Conservation (phyloP, 1,284 basidiomycete species). For the Microbotryomycetes sp. region DNA sequence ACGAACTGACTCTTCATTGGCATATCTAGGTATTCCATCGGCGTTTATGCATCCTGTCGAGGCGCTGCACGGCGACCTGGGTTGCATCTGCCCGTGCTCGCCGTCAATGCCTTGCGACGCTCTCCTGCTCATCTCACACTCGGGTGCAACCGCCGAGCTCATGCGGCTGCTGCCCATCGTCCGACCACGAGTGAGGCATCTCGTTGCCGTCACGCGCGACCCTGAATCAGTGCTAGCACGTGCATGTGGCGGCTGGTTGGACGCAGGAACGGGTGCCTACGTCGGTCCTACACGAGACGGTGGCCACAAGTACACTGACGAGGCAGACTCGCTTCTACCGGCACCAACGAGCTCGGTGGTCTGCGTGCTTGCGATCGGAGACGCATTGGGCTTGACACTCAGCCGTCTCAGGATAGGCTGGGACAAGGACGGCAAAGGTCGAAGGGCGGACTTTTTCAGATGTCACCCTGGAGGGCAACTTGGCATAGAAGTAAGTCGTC, state of each 20-base stretch:
- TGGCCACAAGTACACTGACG: constrained; percentile 27
- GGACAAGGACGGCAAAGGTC: constrained; percentile 29
- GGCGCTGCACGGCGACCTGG: constrained; percentile 44
- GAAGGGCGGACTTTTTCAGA: constrained; percentile 35
- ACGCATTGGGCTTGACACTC: constrained; percentile 39
- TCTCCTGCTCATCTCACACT: constrained; percentile 41
- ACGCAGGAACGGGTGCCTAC: constrained; percentile 35
- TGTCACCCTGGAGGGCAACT: constrained; percentile 43
- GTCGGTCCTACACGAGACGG: constrained; percentile 15
- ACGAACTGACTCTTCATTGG: neutral
- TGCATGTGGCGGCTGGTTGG: constrained; percentile 39
- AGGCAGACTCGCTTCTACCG: constrained; percentile 36
- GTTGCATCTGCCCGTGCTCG: constrained; percentile 37
- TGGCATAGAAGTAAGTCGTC: constrained; percentile 28
- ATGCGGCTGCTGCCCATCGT: constrained; percentile 39
- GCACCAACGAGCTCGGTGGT: constrained; percentile 42
- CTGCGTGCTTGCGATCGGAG: constrained; percentile 42
- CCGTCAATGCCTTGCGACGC: constrained; percentile 34
- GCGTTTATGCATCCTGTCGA: constrained; percentile 42
- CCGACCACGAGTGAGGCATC: constrained; percentile 35
- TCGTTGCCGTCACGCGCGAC: constrained; percentile 40
- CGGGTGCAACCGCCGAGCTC: constrained; percentile 41
- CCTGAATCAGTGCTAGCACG: constrained; percentile 37
- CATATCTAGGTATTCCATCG: constrained; percentile 37
- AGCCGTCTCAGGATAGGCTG: constrained; percentile 29